Percentiles rank a stretch among this genome's conserved stretches.
phyloP scores from a whole-genome alignment of 2,329 filamentous ascomycete species.

The Talaromyces sp. region DNA sequence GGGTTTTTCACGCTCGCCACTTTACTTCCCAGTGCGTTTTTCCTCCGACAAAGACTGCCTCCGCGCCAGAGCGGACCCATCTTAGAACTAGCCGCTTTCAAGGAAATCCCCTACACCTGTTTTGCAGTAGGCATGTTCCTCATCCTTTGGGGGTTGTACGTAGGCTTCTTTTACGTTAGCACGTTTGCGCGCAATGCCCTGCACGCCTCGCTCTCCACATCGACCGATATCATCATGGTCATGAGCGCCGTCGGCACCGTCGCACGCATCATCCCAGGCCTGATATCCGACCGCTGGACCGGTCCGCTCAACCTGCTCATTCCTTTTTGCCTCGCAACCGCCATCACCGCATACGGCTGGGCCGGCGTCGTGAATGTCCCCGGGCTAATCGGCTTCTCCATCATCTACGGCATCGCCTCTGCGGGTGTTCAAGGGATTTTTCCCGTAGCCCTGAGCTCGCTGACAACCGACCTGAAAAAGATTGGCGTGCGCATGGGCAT shows the following conservation, averaged over 20 bases:
- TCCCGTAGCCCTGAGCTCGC: slow-evolving; percentile 55
- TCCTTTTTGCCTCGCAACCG: slow-evolving; percentile 1
- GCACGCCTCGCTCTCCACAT: slow-evolving; percentile 37
- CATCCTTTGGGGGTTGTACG: slow-evolving; percentile 8
- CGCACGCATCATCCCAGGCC: slow-evolving; percentile 55
- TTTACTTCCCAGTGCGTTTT: slow-evolving; percentile 5
- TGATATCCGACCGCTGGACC: slow-evolving; percentile 6
- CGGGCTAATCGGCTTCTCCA: slow-evolving; percentile 5
- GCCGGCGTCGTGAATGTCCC: slow-evolving; percentile 1
- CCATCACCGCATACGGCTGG: slow-evolving; percentile 9
- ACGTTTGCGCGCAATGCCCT: slow-evolving; percentile 27
- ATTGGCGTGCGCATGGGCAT: slow-evolving; percentile 55
- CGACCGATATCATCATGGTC: slow-evolving; percentile 60
- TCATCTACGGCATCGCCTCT: slow-evolving; percentile 6
- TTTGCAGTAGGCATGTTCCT: slow-evolving; percentile 11
- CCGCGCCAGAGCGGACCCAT: slow-evolving; percentile 6
- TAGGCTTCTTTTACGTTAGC: slow-evolving; percentile 12
- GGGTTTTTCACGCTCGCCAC: slow-evolving; percentile 12
- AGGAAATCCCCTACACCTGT: slow-evolving; percentile 8
- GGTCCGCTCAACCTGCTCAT: slow-evolving; percentile 12
- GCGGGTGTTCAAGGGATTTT: slow-evolving; percentile 43
- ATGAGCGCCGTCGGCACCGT: slow-evolving; percentile 60
- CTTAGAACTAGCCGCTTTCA: slow-evolving; percentile 8
- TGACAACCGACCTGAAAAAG: slow-evolving; percentile 51
- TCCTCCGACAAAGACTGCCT: slow-evolving; percentile 6